Evolutionary conservation across 495 filamentous ascomycete species (phyloP).

Genomic region (Xylaria palmicola): DNA sequence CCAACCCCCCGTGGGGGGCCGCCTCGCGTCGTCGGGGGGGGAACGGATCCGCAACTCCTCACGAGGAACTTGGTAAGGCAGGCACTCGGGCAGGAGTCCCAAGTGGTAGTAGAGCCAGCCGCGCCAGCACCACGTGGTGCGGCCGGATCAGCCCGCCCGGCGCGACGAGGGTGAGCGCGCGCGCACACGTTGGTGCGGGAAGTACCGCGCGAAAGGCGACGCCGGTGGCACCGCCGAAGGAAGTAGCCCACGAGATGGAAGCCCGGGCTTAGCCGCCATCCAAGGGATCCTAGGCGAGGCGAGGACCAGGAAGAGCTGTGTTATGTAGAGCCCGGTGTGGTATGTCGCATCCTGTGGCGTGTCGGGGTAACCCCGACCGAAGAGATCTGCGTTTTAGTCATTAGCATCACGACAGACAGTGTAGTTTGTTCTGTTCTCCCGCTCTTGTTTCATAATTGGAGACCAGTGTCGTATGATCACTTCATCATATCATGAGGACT

Average conservation of each 20-base stretch:
- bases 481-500: not conserved
- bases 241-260: conserved; percentile 83
- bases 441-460: not conserved
- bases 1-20: too few relatives aligned
- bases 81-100: conserved; percentile 56
- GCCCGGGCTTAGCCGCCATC: conserved; percentile 54
- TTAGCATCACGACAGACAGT: not conserved
- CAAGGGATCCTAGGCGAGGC: conserved; percentile 68
- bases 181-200: conserved; percentile 67
- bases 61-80: conserved; percentile 57
- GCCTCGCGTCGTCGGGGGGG: not conserved
- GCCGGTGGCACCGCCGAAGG: conserved; percentile 75
- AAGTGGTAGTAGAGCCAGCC: conserved; percentile 61
- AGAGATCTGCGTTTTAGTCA: conserved; percentile 54
- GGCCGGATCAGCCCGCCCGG: conserved; percentile 70
- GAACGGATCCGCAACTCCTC: conserved; percentile 51
- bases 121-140: conserved; percentile 58
- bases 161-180: conserved; percentile 69
- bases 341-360: conserved; percentile 65
- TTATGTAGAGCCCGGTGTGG: conserved; percentile 70
- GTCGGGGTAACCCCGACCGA: conserved; percentile 77
- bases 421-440: not conserved
- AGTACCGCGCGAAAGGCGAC: conserved; percentile 70
- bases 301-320: conserved; percentile 70
- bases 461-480: not conserved